Evolutionary conservation across 305 asterid species (phyloP).

Genomic region (Solanum chacoense): DNA sequence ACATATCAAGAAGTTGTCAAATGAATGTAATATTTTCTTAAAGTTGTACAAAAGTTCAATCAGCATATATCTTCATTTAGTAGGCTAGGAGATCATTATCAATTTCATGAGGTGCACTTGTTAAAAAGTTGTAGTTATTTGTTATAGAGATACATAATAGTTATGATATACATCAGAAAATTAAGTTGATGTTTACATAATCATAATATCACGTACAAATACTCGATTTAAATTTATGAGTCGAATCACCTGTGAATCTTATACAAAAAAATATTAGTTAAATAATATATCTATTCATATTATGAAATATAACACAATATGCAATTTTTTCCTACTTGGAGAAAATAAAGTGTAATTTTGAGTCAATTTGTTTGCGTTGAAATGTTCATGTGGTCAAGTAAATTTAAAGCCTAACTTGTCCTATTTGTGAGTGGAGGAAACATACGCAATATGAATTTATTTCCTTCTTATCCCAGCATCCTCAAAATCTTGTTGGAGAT

Average conservation of each 20-base stretch:
- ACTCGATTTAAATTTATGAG: neutral
- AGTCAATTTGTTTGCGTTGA: neutral
- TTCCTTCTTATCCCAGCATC: neutral
- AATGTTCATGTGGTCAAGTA: neutral
- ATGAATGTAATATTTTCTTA: too few species aligned
- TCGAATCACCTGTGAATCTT: neutral
- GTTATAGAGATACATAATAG: neutral
- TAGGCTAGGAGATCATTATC: neutral
- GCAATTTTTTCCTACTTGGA: neutral
- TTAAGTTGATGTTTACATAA: neutral
- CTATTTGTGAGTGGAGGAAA: neutral
- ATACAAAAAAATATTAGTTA: neutral
- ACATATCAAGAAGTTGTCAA: neutral
- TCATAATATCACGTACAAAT: too few species aligned
- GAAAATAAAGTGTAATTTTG: neutral
- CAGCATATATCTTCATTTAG: neutral
- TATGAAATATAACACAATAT: too few species aligned
- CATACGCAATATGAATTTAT: neutral
- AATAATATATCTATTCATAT: neutral
- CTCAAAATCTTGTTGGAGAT: neutral
- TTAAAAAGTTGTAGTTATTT: neutral
- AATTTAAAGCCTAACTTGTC: neutral
- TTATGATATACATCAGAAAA: neutral
- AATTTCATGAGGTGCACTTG: neutral
- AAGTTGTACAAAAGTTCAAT: neutral